Percentiles rank a stretch among this genome's conserved stretches.
These are phyloP conservation scores for Moricandia moricandioides DNA, from an alignment of 345 rosid genomes.

Conservation along the genomic window DNA sequence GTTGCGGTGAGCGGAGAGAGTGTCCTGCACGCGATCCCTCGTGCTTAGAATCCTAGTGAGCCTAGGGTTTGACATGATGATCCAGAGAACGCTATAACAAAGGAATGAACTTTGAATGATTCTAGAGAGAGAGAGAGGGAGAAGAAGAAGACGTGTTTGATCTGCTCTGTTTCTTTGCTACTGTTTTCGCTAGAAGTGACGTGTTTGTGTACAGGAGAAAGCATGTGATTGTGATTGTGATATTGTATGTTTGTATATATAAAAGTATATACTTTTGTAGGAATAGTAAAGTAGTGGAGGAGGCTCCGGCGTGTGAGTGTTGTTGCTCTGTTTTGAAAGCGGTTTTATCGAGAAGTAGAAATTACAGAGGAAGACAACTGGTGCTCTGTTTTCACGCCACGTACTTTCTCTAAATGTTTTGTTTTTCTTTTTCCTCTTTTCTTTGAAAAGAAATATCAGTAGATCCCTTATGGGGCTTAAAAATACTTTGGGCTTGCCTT, in stretches of 20 bases:
- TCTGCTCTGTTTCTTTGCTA: slow-evolving; percentile 20
- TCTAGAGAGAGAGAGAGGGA: background rate
- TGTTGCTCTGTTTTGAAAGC: slow-evolving; percentile 20
- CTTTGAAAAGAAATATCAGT: background rate
- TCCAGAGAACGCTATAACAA: too few species aligned
- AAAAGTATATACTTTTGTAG: background rate
- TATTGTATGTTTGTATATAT: background rate
- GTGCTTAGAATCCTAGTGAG: slow-evolving; percentile 64
- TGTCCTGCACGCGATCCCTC: slow-evolving; percentile 85
- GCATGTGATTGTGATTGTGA: slow-evolving; percentile 22
- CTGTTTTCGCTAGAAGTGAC: slow-evolving; percentile 10
- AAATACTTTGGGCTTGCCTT: background rate
- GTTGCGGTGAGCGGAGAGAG: slow-evolving; percentile 84
- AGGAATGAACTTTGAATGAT: background rate
- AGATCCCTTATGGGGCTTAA: background rate
- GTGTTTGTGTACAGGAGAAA: slow-evolving; percentile 20
- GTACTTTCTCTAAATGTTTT: background rate
- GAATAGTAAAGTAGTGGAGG: slow-evolving; percentile 20
- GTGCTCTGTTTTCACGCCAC: slow-evolving; percentile 25
- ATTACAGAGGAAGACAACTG: slow-evolving; percentile 25
- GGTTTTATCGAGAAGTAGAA: slow-evolving; percentile 17
- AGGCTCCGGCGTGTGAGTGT: background rate
- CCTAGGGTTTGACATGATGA: slow-evolving; percentile 52
- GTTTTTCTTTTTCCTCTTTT: background rate
- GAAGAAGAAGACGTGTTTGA: slow-evolving; percentile 29